Conservation (phyloP, 192 early-diverging fungal species). For the Entophlyctis helioformis region DNA sequence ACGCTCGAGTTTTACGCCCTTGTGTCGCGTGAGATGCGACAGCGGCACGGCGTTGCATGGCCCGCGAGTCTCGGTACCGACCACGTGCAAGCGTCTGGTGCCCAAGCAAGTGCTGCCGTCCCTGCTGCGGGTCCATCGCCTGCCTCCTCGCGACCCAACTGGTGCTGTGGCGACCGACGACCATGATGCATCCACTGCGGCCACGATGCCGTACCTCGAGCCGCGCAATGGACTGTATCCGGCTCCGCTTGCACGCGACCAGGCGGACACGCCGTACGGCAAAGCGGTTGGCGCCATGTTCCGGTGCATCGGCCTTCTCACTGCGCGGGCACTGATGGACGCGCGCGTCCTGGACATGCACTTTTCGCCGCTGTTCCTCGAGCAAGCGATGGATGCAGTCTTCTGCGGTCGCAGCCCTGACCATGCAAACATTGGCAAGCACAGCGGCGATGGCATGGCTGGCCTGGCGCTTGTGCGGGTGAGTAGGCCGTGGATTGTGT, state of each 20-base stretch:
- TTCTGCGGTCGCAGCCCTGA: no score
- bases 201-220: constrained; percentile 9
- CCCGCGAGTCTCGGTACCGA: no score
- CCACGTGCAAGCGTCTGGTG: no score
- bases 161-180: background rate
- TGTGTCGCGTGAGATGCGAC: constrained; percentile 57
- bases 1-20: constrained; percentile 85
- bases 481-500: no score
- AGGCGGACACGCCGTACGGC: constrained; percentile 17
- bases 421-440: no score
- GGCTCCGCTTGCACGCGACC: constrained; percentile 4
- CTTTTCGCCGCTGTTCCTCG: constrained; percentile 63
- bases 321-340: constrained; percentile 82
- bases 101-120: no score
- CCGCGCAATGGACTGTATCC: constrained; percentile 20
- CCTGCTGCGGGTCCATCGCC: no score
- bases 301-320: constrained; percentile 67
- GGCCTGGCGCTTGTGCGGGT: no score
- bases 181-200: background rate
- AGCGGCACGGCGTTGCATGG: constrained; percentile 9
- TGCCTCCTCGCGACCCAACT: no score
- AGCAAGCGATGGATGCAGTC: no score
- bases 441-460: no score
- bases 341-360: constrained; percentile 75
- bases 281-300: constrained; percentile 47